A percentile compares a stretch with the other conserved stretches of the same genome.
These are phyloP conservation scores for Fusarium fujikuroi DNA, from an alignment of 2,329 filamentous ascomycete genomes.

Conservation along the genomic window DNA sequence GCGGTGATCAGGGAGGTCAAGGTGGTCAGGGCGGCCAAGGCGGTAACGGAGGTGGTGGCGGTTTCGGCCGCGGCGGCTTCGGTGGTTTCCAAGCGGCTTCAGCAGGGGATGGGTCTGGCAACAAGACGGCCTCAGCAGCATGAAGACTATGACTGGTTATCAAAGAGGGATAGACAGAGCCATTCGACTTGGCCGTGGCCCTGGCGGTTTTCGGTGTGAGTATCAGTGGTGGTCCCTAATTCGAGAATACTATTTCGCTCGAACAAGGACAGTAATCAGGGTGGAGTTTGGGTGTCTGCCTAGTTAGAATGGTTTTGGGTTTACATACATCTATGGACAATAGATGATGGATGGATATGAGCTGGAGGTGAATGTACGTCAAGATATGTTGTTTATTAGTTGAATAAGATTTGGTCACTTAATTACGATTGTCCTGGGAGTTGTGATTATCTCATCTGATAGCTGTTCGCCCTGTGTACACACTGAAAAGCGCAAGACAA, in stretches of 20 bases:
- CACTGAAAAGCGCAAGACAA: not conserved
- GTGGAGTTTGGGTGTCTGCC: constrained; percentile 20
- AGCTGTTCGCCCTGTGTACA: not conserved
- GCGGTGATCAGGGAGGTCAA: constrained; percentile 20
- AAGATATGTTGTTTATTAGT: constrained; percentile 28
- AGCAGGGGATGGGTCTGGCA: constrained; percentile 18
- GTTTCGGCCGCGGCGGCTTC: constrained; percentile 2
- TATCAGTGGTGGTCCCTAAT: constrained; percentile 62
- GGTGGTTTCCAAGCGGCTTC: constrained; percentile 35
- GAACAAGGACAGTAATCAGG: constrained; percentile 56
- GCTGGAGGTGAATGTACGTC: constrained; percentile 18
- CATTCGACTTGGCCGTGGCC: constrained; percentile 60
- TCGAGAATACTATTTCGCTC: constrained; percentile 50
- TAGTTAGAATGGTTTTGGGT: constrained; percentile 29
- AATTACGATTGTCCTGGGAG: not conserved
- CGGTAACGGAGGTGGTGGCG: constrained; percentile 15
- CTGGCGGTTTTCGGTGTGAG: constrained; percentile 62
- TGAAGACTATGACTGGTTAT: constrained; percentile 31
- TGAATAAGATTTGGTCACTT: constrained; percentile 24
- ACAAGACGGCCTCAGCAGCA: constrained; percentile 20
- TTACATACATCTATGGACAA: constrained; percentile 19
- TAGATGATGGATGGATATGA: constrained; percentile 15
- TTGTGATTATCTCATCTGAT: not conserved
- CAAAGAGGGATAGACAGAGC: constrained; percentile 43
- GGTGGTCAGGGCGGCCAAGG: constrained; percentile 23